A percentile compares a stretch with the other conserved stretches of the same genome.
Conservation (phyloP, 2,329 filamentous ascomycete species). For the Calonectria honghensis region DNA sequence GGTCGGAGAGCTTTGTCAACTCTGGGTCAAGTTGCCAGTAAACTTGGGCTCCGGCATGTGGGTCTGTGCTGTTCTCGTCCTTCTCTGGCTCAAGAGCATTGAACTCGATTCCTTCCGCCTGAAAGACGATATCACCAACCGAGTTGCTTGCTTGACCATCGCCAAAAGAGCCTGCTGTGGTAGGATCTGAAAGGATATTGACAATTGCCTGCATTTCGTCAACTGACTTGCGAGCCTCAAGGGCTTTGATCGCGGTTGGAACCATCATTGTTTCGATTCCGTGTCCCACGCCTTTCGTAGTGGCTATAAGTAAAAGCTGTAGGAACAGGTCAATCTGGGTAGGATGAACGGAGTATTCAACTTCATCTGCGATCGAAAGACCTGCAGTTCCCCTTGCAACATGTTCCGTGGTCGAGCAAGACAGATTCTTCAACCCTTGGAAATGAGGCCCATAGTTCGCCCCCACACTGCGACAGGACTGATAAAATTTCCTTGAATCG, state of each 20-base stretch:
- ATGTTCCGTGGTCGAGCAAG: not conserved
- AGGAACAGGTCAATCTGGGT: constrained; percentile 37
- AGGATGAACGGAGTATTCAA: constrained; percentile 38
- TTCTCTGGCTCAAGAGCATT: constrained; percentile 30
- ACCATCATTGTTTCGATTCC: constrained; percentile 33
- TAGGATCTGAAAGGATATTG: constrained; percentile 9
- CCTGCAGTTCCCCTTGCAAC: constrained; percentile 23
- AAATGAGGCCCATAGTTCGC: constrained; percentile 22
- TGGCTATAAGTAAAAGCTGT: constrained; percentile 35
- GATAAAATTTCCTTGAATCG: constrained; percentile 6
- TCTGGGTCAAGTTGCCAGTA: constrained; percentile 39
- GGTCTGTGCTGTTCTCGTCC: constrained; percentile 23
- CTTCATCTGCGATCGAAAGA: constrained; percentile 25
- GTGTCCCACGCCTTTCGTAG: constrained; percentile 30
- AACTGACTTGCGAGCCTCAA: constrained; percentile 28
- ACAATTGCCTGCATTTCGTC: constrained; percentile 28
- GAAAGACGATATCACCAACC: constrained; percentile 23
- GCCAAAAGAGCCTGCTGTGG: not conserved
- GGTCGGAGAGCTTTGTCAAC: constrained; percentile 24
- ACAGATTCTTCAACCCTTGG: not conserved
- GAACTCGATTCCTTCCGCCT: constrained; percentile 29
- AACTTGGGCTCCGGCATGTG: constrained; percentile 33
- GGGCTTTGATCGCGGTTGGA: constrained; percentile 29
- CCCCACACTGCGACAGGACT: constrained; percentile 12
- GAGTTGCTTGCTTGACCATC: not conserved